Evolutionary conservation across 1,284 basidiomycete species (phyloP).

Genomic region (Mycosarcoma mackinlayi): DNA sequence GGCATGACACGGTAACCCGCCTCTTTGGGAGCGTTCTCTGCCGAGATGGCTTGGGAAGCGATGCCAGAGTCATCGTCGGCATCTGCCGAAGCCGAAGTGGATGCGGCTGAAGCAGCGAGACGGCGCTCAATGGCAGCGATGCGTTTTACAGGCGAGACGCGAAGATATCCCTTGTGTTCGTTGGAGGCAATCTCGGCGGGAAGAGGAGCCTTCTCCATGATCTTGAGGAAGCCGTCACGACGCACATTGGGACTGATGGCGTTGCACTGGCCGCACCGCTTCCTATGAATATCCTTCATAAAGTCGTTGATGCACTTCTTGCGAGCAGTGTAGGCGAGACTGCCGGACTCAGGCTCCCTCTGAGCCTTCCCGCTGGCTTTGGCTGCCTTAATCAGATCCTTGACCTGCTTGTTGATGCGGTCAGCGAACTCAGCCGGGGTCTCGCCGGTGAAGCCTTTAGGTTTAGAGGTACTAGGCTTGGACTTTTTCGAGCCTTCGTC

Average conservation of each 20-base stretch:
- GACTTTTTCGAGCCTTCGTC: constrained; percentile 67
- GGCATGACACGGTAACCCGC: constrained; percentile 78
- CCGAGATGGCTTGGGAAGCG: constrained; percentile 41
- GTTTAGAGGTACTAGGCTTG: constrained; percentile 26
- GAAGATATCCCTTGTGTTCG: constrained; percentile 38
- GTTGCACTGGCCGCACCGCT: constrained; percentile 78
- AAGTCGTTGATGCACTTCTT: constrained; percentile 87
- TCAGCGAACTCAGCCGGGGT: constrained; percentile 59
- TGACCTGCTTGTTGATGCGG: constrained; percentile 70
- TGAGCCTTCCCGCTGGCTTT: constrained; percentile 69
- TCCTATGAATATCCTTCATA: constrained; percentile 77
- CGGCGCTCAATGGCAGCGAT: constrained; percentile 46
- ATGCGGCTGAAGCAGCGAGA: constrained; percentile 18
- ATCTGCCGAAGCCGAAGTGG: constrained; percentile 21
- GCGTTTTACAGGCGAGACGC: constrained; percentile 55
- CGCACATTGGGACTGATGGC: constrained; percentile 89
- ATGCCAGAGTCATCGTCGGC: constrained; percentile 26
- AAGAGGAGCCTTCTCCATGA: constrained; percentile 76
- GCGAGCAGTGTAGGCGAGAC: constrained; percentile 87
- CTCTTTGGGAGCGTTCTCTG: constrained; percentile 56
- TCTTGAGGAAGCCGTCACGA: constrained; percentile 92
- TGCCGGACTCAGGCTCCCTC: constrained; percentile 67
- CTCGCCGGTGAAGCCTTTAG: constrained; percentile 63
- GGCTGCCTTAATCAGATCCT: constrained; percentile 76
- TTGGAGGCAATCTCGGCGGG: constrained; percentile 37